A percentile compares a stretch with the other conserved stretches of the same genome.
Conservation (phyloP, 2,329 filamentous ascomycete genomes). For the Aureobasidium namibiae region DNA sequence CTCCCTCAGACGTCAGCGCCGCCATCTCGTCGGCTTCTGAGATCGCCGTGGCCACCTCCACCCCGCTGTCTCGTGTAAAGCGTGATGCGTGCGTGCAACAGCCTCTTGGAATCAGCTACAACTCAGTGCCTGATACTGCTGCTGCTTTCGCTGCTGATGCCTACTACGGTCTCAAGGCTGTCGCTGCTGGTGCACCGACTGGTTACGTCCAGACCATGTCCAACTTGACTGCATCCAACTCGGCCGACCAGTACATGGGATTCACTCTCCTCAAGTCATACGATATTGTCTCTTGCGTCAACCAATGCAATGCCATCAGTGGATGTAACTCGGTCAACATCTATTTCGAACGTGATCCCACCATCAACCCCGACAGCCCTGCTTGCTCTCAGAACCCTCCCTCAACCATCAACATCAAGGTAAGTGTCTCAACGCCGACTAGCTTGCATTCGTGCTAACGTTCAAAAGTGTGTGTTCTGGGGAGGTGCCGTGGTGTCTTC, state of each 20-base stretch:
- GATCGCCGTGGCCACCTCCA: background rate
- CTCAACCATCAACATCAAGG: background rate
- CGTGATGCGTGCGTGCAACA: background rate
- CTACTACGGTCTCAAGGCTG: constrained; percentile 17
- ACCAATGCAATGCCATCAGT: constrained; percentile 7
- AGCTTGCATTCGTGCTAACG: too few species aligned
- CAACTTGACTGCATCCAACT: constrained; percentile 17
- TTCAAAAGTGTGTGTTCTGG: background rate
- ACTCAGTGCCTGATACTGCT: constrained; percentile 24
- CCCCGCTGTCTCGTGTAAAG: background rate
- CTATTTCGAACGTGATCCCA: constrained; percentile 29
- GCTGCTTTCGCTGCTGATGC: constrained; percentile 21
- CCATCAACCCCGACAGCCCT: background rate
- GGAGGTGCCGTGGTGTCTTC: constrained; percentile 2
- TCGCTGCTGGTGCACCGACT: constrained; percentile 18
- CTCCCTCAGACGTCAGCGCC: background rate
- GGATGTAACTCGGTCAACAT: constrained; percentile 16
- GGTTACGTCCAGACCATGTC: constrained; percentile 22
- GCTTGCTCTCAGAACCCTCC: background rate
- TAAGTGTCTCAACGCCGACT: too few species aligned
- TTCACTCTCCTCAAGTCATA: constrained; percentile 15
- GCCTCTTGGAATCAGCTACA: background rate
- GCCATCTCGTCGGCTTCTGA: background rate
- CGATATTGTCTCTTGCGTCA: constrained; percentile 9
- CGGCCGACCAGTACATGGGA: constrained; percentile 20